Percentiles rank a stretch among this genome's conserved stretches.
Evolutionary conservation across 2,329 filamentous ascomycete genomes (phyloP).

Genomic region (Zymoseptoria pseudotritici): DNA sequence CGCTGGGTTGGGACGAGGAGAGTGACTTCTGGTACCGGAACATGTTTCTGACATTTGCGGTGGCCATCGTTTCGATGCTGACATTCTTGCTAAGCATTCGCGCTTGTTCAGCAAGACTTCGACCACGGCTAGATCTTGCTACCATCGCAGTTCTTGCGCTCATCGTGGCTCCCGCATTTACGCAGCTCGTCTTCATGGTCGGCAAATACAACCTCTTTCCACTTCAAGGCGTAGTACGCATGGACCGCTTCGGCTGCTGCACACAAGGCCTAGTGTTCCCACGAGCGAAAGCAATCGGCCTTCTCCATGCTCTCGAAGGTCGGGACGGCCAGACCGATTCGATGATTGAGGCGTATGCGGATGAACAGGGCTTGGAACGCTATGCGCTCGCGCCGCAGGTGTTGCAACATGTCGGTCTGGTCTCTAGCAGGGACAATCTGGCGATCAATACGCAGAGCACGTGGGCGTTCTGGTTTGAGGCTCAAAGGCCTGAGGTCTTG

Average conservation of each 20-base stretch:
- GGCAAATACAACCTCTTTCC: conserved; percentile 35
- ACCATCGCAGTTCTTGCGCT: conserved; percentile 18
- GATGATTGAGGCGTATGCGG: conserved; percentile 37
- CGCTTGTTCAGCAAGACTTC: background rate
- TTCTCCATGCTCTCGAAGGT: conserved; percentile 28
- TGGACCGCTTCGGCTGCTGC: conserved; percentile 39
- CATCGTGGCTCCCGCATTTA: conserved; percentile 20
- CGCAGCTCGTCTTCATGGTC: conserved; percentile 35
- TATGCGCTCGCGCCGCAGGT: conserved; percentile 39
- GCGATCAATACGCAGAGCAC: conserved; percentile 11
- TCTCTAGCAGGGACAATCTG: conserved; percentile 3
- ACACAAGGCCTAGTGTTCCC: conserved; percentile 40
- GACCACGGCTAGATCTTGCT: conserved; percentile 16
- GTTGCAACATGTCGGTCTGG: conserved; percentile 37
- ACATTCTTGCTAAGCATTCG: background rate
- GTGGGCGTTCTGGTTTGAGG: conserved; percentile 13
- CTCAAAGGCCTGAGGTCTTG: conserved; percentile 1
- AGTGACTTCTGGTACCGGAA: conserved; percentile 3
- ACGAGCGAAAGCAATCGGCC: conserved; percentile 21
- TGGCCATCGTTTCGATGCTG: conserved; percentile 5
- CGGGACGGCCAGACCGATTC: conserved; percentile 33
- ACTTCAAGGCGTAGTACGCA: conserved; percentile 32
- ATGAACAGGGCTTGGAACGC: conserved; percentile 31
- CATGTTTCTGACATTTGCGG: conserved; percentile 31
- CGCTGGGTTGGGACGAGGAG: conserved; percentile 37